Conservation (phyloP, 1,284 basidiomycete genomes). For the Marasmius sp. region DNA sequence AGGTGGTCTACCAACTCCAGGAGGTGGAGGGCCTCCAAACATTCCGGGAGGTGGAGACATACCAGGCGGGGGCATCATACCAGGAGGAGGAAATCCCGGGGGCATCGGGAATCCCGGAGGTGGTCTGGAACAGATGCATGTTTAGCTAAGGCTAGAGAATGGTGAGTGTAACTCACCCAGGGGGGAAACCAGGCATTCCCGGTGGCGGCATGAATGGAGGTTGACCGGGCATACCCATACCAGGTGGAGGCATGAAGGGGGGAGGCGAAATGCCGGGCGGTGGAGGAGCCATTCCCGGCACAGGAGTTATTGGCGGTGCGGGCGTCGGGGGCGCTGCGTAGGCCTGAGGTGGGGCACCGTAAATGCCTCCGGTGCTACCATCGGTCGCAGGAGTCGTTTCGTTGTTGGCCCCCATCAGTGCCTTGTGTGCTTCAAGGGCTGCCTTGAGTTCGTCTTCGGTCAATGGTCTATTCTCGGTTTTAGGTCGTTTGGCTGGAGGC, state of each 20-base stretch:
- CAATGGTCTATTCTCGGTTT: slow-evolving; percentile 80
- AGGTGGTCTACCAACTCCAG: slow-evolving; percentile 32
- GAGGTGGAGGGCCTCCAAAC: slow-evolving; percentile 34
- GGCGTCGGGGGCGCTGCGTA: slow-evolving; percentile 59
- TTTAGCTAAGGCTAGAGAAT: slow-evolving; percentile 12
- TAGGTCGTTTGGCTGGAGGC: slow-evolving; percentile 77
- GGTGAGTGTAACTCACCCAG: slow-evolving; percentile 18
- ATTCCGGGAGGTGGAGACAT: slow-evolving; percentile 28
- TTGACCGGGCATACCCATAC: slow-evolving; percentile 30
- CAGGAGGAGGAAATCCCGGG: slow-evolving; percentile 24
- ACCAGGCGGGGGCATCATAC: slow-evolving; percentile 24
- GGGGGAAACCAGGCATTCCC: slow-evolving; percentile 22
- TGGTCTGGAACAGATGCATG: slow-evolving; percentile 31
- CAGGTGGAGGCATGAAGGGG: slow-evolving; percentile 26
- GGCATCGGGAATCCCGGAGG: slow-evolving; percentile 34
- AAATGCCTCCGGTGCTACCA: slow-evolving; percentile 53
- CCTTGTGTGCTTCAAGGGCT: slow-evolving; percentile 88
- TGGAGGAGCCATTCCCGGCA: slow-evolving; percentile 45
- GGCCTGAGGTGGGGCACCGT: slow-evolving; percentile 66
- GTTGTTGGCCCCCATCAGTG: slow-evolving; percentile 78
- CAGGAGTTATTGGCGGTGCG: slow-evolving; percentile 41
- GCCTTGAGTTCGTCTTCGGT: slow-evolving; percentile 83
- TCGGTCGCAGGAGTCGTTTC: slow-evolving; percentile 36
- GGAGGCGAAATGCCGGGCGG: slow-evolving; percentile 40
- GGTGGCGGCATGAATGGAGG: slow-evolving; percentile 27